Evolutionary conservation across 345 rosid species (phyloP).

Genomic region (Rhizophora apiculata): DNA sequence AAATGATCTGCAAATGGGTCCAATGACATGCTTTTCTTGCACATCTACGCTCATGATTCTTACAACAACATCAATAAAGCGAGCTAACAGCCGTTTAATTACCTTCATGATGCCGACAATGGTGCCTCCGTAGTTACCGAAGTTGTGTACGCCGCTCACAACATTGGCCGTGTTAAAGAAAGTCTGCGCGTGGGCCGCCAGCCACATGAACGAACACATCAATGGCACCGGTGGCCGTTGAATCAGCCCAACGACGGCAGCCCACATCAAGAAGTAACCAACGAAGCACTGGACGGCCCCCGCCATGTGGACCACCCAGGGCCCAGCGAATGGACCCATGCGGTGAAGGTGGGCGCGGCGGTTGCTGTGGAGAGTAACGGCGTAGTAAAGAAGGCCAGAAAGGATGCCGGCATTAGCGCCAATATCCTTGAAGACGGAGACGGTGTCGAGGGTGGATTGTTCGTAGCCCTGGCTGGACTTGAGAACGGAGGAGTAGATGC

Average conservation of each 20-base stretch:
- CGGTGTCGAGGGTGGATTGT: constrained; percentile 91
- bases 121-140: constrained; percentile 69
- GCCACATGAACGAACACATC: constrained; percentile 67
- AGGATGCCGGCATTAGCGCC: constrained; percentile 83
- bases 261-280: constrained; percentile 88
- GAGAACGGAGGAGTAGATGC: constrained; percentile 67
- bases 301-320: constrained; percentile 64
- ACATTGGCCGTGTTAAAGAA: constrained; percentile 73
- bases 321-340: constrained; percentile 32
- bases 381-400: constrained; percentile 72
- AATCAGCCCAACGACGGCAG: constrained; percentile 63
- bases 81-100: neutral
- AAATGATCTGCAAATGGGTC: neutral
- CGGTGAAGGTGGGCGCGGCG: constrained; percentile 27
- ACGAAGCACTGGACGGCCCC: constrained; percentile 69
- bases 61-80: neutral
- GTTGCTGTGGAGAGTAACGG: constrained; percentile 27
- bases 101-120: constrained; percentile 92
- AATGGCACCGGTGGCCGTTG: constrained; percentile 55
- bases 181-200: constrained; percentile 74
- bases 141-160: constrained; percentile 71
- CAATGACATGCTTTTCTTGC: neutral
- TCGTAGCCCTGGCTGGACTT: constrained; percentile 76
- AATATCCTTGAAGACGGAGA: constrained; percentile 94
- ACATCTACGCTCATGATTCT: neutral